Evolutionary conservation across 2,329 filamentous ascomycete species (phyloP).

Genomic region (Microdochium bolleyi): DNA sequence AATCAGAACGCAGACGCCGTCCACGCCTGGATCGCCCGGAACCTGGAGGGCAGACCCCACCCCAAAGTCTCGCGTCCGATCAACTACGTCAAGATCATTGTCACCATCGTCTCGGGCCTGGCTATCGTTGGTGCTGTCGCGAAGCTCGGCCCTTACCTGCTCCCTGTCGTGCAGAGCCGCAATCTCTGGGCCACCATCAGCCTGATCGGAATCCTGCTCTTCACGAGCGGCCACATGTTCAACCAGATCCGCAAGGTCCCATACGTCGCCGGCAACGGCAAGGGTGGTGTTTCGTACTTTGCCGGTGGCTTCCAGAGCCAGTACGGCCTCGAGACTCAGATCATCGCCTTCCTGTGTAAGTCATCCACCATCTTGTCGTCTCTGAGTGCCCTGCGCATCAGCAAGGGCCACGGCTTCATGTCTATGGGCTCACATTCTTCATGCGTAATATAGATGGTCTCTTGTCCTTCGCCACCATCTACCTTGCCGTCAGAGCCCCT

Average conservation of each 20-base stretch:
- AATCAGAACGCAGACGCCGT: constrained; percentile 69
- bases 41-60: constrained; percentile 71
- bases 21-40: constrained; percentile 69
- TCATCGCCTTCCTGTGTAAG: constrained; percentile 89
- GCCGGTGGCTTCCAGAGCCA: constrained; percentile 89
- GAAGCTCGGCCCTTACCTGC: constrained; percentile 68
- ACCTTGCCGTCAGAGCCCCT: constrained; percentile 88
- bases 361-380: constrained; percentile 13
- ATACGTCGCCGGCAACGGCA: constrained; percentile 79
- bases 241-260: constrained; percentile 96
- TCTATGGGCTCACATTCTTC: background rate
- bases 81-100: constrained; percentile 73
- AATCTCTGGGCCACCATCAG: constrained; percentile 91
- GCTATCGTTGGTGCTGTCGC: constrained; percentile 61
- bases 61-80: constrained; percentile 75
- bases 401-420: too few species aligned
- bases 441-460: constrained; percentile 59
- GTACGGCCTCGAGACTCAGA: constrained; percentile 90
- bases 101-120: constrained; percentile 59
- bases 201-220: constrained; percentile 81
- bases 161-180: constrained; percentile 79
- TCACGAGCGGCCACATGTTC: constrained; percentile 98
- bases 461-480: constrained; percentile 83
- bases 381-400: too few species aligned
- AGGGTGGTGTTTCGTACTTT: constrained; percentile 84